phyloP scores from a whole-genome alignment of 495 filamentous ascomycete genomes.

The Penicillium argentinense region DNA sequence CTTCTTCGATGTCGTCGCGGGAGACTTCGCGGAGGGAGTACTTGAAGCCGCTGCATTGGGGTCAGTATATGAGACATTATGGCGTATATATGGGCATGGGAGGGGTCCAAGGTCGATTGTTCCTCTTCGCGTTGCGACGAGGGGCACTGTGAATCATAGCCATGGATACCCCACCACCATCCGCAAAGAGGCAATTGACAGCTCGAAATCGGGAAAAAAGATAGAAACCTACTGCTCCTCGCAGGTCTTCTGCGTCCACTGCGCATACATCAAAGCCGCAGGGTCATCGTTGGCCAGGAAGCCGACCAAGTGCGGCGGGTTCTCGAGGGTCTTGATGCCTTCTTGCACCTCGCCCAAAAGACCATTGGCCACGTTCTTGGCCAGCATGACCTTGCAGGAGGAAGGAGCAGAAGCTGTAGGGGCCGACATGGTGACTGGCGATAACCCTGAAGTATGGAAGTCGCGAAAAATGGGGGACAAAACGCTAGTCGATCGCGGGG shows the following conservation, averaged over 20 bases:
- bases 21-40: conserved; percentile 80
- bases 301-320: conserved; percentile 76
- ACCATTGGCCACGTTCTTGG: conserved; percentile 76
- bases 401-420: conserved; percentile 37
- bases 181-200: conserved; percentile 14
- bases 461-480: conserved; percentile 7
- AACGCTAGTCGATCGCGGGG: conserved; percentile 13
- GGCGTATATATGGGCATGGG: too few relatives aligned
- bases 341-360: conserved; percentile 75
- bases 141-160: conserved; percentile 30
- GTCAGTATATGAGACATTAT: too few relatives aligned
- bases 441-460: conserved; percentile 6
- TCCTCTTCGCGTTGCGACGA: conserved; percentile 10
- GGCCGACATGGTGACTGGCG: conserved; percentile 35
- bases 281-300: conserved; percentile 92
- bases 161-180: conserved; percentile 13
- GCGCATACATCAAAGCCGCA: conserved; percentile 87
- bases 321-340: conserved; percentile 65
- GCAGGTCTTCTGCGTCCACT: conserved; percentile 96
- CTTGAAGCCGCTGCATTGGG: conserved; percentile 68
- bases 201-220: conserved; percentile 13
- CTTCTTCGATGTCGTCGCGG: conserved; percentile 85
- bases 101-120: neutral
- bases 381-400: conserved; percentile 88
- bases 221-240: conserved; percentile 75